Evolutionary conservation across 1,284 basidiomycete genomes (phyloP).

Genomic region (Leccinum pachyderme): DNA sequence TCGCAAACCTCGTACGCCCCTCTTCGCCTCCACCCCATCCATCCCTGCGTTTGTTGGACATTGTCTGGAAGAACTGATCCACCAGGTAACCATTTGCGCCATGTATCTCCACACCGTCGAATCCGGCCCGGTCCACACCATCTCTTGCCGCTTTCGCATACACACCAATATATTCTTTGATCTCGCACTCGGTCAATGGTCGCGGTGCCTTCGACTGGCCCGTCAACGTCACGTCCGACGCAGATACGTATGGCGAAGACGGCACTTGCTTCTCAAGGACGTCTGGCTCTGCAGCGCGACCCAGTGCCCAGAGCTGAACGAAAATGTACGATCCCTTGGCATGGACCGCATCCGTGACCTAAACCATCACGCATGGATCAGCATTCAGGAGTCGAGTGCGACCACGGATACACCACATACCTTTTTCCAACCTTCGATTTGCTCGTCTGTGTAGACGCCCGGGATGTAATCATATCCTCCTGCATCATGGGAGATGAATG

Average conservation of each 20-base stretch:
- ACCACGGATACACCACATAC: not conserved
- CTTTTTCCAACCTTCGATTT: not conserved
- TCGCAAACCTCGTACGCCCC: not conserved
- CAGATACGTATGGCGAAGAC: not conserved
- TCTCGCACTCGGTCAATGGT: not conserved
- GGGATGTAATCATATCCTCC: too few species aligned
- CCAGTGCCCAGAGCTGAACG: not conserved
- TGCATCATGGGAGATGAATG: too few species aligned
- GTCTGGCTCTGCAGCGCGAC: not conserved
- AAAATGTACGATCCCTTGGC: not conserved
- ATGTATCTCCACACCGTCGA: not conserved
- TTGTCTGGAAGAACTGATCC: not conserved
- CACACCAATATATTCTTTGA: not conserved
- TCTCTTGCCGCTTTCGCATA: not conserved
- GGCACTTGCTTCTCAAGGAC: not conserved
- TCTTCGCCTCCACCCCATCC: not conserved
- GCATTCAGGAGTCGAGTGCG: not conserved
- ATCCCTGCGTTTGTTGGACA: not conserved
- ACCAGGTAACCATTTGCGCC: not conserved
- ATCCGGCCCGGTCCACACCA: not conserved
- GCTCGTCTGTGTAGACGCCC: too few species aligned
- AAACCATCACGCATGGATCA: not conserved
- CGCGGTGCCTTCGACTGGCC: too few species aligned
- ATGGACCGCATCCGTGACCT: not conserved
- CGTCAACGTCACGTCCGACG: not conserved